Evolutionary conservation across 306 rosid genomes (phyloP).

Genomic region (Quercus parvula): DNA sequence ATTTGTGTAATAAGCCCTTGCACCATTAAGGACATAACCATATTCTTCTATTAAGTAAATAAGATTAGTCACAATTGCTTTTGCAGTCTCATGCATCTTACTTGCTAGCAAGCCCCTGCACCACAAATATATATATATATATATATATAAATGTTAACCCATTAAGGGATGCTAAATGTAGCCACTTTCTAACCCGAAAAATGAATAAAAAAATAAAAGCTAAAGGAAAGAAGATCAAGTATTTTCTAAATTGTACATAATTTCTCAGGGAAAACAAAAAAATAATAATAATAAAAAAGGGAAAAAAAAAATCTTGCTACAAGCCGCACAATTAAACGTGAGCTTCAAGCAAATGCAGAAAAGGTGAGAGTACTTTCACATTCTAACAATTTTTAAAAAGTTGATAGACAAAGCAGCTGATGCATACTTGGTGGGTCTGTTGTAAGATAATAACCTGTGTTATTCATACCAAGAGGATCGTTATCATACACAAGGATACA

Average conservation of each 20-base stretch:
- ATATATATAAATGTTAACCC: background rate
- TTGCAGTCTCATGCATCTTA: conserved; percentile 82
- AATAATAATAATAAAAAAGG: background rate
- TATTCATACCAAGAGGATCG: too few species aligned
- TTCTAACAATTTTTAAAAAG: too few species aligned
- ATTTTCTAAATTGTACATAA: background rate
- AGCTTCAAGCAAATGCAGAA: background rate
- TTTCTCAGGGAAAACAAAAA: background rate
- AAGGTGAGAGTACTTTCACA: too few species aligned
- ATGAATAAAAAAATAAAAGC: background rate
- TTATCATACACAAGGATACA: too few species aligned
- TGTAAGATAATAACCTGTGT: too few species aligned
- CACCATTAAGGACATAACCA: conserved; percentile 85
- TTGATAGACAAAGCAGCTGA: too few species aligned
- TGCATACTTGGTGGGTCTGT: too few species aligned
- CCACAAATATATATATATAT: background rate
- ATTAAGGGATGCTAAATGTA: background rate
- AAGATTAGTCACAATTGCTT: conserved; percentile 61
- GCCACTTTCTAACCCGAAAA: background rate
- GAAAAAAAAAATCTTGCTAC: background rate
- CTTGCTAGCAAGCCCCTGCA: conserved; percentile 79
- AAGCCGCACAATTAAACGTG: background rate
- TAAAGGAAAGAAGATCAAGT: background rate
- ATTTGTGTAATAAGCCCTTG: conserved; percentile 82
- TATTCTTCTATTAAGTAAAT: conserved; percentile 60